Conservation (phyloP, 2,329 filamentous ascomycete species). For the Alternaria ventricosa region DNA sequence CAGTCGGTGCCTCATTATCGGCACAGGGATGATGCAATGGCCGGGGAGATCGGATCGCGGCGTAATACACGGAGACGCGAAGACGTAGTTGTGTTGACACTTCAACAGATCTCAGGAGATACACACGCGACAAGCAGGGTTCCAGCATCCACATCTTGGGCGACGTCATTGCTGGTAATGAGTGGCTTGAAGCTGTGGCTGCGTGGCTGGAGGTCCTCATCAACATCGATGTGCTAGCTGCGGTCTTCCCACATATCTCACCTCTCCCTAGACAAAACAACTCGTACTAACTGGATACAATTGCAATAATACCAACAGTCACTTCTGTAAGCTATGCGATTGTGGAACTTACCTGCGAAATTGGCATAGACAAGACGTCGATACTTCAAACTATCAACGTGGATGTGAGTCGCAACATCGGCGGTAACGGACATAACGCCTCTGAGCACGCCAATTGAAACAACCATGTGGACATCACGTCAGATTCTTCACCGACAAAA, state of each 20-base stretch:
- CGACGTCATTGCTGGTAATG: slow-evolving; percentile 13
- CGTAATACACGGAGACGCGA: neutral
- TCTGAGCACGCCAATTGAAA: neutral
- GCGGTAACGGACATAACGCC: neutral
- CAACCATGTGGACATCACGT: neutral
- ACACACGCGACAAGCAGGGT: slow-evolving; percentile 15
- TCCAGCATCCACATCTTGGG: neutral
- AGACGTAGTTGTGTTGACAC: neutral
- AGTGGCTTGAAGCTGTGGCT: slow-evolving; percentile 14
- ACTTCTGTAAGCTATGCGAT: neutral
- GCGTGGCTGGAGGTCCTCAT: neutral
- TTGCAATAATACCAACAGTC: neutral
- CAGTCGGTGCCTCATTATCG: slow-evolving; percentile 43
- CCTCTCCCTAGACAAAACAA: neutral
- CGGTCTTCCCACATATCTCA: neutral
- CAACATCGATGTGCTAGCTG: neutral
- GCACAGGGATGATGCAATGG: neutral
- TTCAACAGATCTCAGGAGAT: neutral
- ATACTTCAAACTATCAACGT: neutral
- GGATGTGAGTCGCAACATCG: neutral
- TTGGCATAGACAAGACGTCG: neutral
- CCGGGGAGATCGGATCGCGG: neutral
- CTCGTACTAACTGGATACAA: fast-evolving
- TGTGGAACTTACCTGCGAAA: neutral
- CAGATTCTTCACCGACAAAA: neutral